Base-by-base conservation (phyloP, 2,329 filamentous ascomycete genomes). In the Exserohilum turcica region DNA sequence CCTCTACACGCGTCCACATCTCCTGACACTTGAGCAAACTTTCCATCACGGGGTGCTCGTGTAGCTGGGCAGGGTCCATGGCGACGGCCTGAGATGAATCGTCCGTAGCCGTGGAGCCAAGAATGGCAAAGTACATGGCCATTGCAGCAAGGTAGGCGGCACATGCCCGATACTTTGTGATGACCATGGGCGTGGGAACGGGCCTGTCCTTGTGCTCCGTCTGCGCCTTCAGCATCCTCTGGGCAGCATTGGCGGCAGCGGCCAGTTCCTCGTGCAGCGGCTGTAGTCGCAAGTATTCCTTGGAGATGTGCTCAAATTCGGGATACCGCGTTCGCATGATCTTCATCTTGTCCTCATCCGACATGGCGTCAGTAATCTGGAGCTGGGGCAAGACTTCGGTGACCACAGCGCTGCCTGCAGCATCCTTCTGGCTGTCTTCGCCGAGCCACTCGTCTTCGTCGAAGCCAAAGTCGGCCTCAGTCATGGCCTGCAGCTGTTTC, bases 11-110 rank as follows among this genome's bases (percentile, higher is more conserved):
- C 46, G 86, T 80, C 94, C 94, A 99, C 8, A 92, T 81, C 52
- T 88, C 83, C 52, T 92, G 86, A 73, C 90, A 93, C 70, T 87
- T 85, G 36, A 97, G 78, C 31, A 99, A 76, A 13, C 85, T 89
- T 54, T 89, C 86, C 91, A 99, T 97, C 55, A 99, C 85, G 12
- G 91, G 87, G 74, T 99, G 94, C 47, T 96, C 90, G 56, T 91
- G 87, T 36, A 99, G 78, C 63, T 96, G 87, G n/a, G 82, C 80
- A 5, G 93, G 89, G 48, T 90, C 83, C 59, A 95, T 76, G 0
- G 90, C 82, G 53, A 86, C 82, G 10, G 77, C 75, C 6, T 67
- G 59, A 0, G 78, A 74, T 6, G 80, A 81, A 31, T 80, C 76
- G 0, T 79, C 77, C 53, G 86, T 85, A 43, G 86, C 81, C 1